Percentiles rank a stretch among this genome's conserved stretches.
Evolutionary conservation across 352 stramenopile genomes (phyloP).

Genomic region (Phytopythium cucurbitacearum): DNA sequence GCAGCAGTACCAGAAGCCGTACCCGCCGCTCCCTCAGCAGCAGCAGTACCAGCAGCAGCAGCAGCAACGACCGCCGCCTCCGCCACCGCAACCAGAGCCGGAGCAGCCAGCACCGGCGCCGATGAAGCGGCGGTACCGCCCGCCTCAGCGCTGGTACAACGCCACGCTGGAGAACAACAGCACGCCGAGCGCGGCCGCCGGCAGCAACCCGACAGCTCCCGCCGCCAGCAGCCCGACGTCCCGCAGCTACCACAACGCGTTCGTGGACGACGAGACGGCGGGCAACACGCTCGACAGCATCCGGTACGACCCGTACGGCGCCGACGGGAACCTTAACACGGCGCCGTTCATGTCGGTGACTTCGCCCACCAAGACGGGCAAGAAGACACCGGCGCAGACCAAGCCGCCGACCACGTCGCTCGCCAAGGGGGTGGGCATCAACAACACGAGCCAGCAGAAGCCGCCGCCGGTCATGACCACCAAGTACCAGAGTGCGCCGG

Average conservation of each 20-base stretch:
- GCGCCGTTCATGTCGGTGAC: slow-evolving; percentile 40
- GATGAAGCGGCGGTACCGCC: slow-evolving; percentile 14
- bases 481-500: slow-evolving; percentile 17
- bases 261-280: slow-evolving; percentile 2
- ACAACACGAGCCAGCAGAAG: slow-evolving; percentile 14
- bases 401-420: slow-evolving; percentile 27
- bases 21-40: slow-evolving; percentile 16
- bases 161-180: background rate
- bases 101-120: slow-evolving; percentile 11
- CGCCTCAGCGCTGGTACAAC: slow-evolving; percentile 19
- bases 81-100: slow-evolving; percentile 4
- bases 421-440: slow-evolving; percentile 20
- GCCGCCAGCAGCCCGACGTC: background rate
- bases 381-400: slow-evolving; percentile 6
- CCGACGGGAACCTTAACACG: slow-evolving; percentile 15
- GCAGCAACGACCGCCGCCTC: background rate
- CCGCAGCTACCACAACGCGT: slow-evolving; percentile 2
- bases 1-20: slow-evolving; percentile 12
- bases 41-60: slow-evolving; percentile 13
- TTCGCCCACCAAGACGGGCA: slow-evolving; percentile 23
- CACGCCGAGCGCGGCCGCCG: slow-evolving; percentile 1
- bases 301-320: slow-evolving; percentile 25
- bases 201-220: background rate
- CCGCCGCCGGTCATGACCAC: slow-evolving; percentile 18
- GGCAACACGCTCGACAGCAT: slow-evolving; percentile 17